Base-by-base conservation (phyloP, 179 eudicot species). In the Nepenthes alata region DNA sequence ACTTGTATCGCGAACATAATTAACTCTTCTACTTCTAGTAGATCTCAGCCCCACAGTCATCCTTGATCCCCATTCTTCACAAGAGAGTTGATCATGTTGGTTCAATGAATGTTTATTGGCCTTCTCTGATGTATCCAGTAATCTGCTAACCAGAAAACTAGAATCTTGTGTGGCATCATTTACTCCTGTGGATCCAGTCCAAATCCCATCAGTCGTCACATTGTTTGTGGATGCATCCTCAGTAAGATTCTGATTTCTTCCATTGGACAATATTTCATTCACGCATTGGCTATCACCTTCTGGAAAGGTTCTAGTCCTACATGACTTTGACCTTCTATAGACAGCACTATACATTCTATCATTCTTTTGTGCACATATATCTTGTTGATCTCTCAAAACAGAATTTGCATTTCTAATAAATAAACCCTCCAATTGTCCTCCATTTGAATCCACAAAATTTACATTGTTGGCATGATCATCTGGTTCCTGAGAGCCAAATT, bases 261-360 rank as follows among this genome's bases (percentile, higher is more conserved):
- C 74, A 73, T 69, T 75, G 16, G 84, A 80, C 63, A 80, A 80
- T 57, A 74, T 82, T 71, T 73, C 81, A 65, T 71, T 80, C 63
- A 70, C 65, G 49, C 59, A 67, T 34, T 65, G 75, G 66, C 65
- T 75, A 34, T 74, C 73, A 59, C 69, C 70, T 54, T 75, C 79
- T 57, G 71, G 69, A 68, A 70, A 67, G 50, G 71, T 69, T 77
- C 80, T 80, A 61, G 55, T 57, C 61, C 76, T 82, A 14, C 71
- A 65, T 51, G 85, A 70, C 82, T 80, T 91, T 59, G 83, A 81
- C 79, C 98, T 80, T 80, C 84, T 84, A 74, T 91, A 91, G 61
- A 91, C 98, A 70, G 88, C 86, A 68, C 75, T 75, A 62, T 70
- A 88, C 91, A 80, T 91, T 70, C 75, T 84, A 65, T 84, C 86